A percentile compares a stretch with the other conserved stretches of the same genome.
phyloP scores from a whole-genome alignment of 345 rosid genomes.

The Clarkia xantiana region DNA sequence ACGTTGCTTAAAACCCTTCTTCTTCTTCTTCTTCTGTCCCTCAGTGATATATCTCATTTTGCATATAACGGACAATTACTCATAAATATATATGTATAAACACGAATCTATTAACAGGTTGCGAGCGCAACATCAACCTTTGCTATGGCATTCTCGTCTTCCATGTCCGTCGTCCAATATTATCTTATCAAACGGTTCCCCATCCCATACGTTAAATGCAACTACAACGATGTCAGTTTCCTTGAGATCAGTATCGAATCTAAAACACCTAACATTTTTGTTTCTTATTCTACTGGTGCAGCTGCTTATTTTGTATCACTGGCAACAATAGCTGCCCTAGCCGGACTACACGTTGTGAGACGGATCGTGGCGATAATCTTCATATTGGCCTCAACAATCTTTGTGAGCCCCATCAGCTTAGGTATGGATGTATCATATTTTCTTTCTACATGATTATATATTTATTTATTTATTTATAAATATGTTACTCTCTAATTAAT shows the following conservation, averaged over 20 bases:
- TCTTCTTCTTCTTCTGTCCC: no score
- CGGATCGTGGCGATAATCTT: slow-evolving; percentile 46
- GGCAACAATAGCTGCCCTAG: slow-evolving; percentile 45
- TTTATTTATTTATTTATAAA: no score
- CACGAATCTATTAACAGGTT: slow-evolving; percentile 7
- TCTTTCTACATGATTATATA: no score
- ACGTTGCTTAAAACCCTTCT: no score
- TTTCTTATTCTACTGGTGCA: slow-evolving; percentile 11
- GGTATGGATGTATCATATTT: slow-evolving; percentile 16
- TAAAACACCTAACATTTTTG: neutral
- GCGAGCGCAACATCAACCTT: slow-evolving; percentile 71
- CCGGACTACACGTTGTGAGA: slow-evolving; percentile 51
- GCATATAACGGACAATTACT: no score
- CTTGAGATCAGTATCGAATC: neutral
- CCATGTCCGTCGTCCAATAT: slow-evolving; percentile 63
- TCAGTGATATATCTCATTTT: no score
- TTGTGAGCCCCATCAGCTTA: slow-evolving; percentile 46
- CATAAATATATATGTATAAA: no score
- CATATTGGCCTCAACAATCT: slow-evolving; percentile 49
- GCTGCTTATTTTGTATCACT: slow-evolving; percentile 39
- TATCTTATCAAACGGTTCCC: slow-evolving; percentile 56
- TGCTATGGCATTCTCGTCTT: slow-evolving; percentile 49
- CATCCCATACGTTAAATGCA: slow-evolving; percentile 35
- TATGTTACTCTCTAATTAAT: neutral
- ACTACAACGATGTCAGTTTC: no score